Evolutionary conservation across 306 rosid genomes (phyloP).

Genomic region (Nissolia schottii): DNA sequence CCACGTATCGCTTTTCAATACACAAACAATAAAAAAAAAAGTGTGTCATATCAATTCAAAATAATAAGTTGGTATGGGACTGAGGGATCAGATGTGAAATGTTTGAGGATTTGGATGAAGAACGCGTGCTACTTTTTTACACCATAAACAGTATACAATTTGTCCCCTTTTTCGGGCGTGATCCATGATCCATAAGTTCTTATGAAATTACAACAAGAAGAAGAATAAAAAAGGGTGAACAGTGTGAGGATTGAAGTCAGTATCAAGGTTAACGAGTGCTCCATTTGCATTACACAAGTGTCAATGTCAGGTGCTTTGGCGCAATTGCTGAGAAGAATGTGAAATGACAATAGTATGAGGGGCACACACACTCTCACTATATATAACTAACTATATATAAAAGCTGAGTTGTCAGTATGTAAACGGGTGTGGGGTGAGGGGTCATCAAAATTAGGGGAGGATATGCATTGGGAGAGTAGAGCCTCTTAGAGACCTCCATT

Average conservation of each 20-base stretch:
- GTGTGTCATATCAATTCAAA: background rate
- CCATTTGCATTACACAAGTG: constrained; percentile 14
- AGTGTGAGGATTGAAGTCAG: constrained; percentile 16
- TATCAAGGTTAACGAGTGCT: constrained; percentile 17
- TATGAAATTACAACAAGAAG: background rate
- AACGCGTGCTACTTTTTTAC: background rate
- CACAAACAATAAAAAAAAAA: no score
- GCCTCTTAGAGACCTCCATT: no score
- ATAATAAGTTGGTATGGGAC: background rate
- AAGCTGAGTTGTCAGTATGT: no score
- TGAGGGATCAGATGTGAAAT: background rate
- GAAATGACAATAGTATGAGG: no score
- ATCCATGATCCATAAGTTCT: background rate
- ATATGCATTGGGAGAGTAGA: no score
- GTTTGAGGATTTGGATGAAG: background rate
- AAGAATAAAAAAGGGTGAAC: background rate
- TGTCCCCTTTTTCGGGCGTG: constrained; percentile 7
- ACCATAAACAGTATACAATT: constrained; percentile 4
- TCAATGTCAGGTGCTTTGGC: no score
- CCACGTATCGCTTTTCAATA: no score
- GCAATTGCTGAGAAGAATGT: no score
- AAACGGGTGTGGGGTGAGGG: no score
- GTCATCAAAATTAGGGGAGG: no score
- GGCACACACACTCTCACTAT: no score
- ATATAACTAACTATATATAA: no score